Evolutionary conservation across 805 yeast genomes (phyloP).

Genomic region (Hanseniaspora thailandica): DNA sequence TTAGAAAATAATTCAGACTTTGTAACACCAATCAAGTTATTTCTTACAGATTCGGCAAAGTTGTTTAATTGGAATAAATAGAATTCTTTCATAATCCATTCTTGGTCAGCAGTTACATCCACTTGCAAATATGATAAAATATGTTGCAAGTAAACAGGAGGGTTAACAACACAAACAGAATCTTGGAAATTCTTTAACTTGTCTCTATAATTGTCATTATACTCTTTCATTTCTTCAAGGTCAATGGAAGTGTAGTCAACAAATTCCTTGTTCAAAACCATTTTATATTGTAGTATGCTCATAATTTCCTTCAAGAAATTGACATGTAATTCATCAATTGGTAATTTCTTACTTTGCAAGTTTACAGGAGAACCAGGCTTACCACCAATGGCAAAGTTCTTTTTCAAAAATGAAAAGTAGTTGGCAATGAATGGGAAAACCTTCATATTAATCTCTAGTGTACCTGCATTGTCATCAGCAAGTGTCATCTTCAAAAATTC

Average conservation of each 20-base stretch:
- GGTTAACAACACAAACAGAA: slow-evolving; percentile 51
- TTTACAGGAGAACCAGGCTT: slow-evolving; percentile 33
- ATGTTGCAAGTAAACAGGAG: slow-evolving; percentile 49
- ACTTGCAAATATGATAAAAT: slow-evolving; percentile 30
- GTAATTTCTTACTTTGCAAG: slow-evolving; percentile 28
- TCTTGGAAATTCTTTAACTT: slow-evolving; percentile 75
- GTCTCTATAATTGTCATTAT: slow-evolving; percentile 57
- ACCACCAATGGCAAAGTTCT: slow-evolving; percentile 32
- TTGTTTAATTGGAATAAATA: slow-evolving; percentile 74
- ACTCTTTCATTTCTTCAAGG: slow-evolving; percentile 58
- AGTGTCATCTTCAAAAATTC: slow-evolving; percentile 66
- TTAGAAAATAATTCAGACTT: slow-evolving; percentile 54
- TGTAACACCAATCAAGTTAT: slow-evolving; percentile 59
- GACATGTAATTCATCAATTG: slow-evolving; percentile 30
- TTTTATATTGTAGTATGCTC: slow-evolving; percentile 59
- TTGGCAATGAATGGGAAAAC: slow-evolving; percentile 71
- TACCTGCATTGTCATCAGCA: slow-evolving; percentile 42
- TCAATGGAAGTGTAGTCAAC: slow-evolving; percentile 50
- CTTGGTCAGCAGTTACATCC: slow-evolving; percentile 28
- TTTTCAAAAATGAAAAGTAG: slow-evolving; percentile 59
- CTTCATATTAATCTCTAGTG: slow-evolving; percentile 49
- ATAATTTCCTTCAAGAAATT: slow-evolving; percentile 54
- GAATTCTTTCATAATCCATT: slow-evolving; percentile 75
- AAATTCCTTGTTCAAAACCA: slow-evolving; percentile 67
- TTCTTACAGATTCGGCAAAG: slow-evolving; percentile 67